Conservation (phyloP, 768 basidiomycete species). For the Thelephora aurantiotincta region DNA sequence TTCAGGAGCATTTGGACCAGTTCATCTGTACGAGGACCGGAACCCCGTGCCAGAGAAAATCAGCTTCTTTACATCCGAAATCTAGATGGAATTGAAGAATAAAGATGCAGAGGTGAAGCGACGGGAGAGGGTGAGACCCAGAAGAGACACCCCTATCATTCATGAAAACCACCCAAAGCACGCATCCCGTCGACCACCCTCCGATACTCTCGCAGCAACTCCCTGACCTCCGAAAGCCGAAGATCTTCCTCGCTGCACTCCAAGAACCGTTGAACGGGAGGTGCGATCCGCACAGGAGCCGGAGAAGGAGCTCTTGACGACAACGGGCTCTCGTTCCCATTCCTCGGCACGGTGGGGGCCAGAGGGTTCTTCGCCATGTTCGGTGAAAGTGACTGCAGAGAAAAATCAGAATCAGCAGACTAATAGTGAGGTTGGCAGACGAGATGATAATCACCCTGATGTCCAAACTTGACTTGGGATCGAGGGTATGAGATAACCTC, state of each 20-base stretch:
- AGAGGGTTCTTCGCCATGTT: slow-evolving; percentile 20
- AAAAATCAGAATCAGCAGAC: not conserved
- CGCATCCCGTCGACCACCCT: slow-evolving; percentile 59
- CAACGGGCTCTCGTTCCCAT: slow-evolving; percentile 20
- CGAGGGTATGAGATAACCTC: slow-evolving; percentile 23
- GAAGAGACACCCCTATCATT: slow-evolving; percentile 1
- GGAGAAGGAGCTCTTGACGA: slow-evolving; percentile 27
- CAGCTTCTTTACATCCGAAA: too few species aligned
- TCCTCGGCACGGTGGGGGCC: slow-evolving; percentile 13
- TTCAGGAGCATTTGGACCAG: too few species aligned
- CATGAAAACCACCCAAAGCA: slow-evolving; percentile 41
- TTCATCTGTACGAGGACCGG: too few species aligned
- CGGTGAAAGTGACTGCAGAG: not conserved
- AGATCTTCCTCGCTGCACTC: slow-evolving; percentile 67
- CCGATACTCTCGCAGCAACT: slow-evolving; percentile 71
- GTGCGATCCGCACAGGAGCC: slow-evolving; percentile 30
- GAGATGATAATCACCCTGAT: slow-evolving; percentile 7
- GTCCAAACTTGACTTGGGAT: slow-evolving; percentile 1
- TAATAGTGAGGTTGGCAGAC: slow-evolving; percentile 8
- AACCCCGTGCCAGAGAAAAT: too few species aligned
- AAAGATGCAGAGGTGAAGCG: too few species aligned
- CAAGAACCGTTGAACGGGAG: slow-evolving; percentile 58
- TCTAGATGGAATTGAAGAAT: too few species aligned
- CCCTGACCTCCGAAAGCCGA: slow-evolving; percentile 63
- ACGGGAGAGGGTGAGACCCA: too few species aligned